Base-by-base conservation (phyloP, 257 asterid species). In the Solanum rostratum region DNA sequence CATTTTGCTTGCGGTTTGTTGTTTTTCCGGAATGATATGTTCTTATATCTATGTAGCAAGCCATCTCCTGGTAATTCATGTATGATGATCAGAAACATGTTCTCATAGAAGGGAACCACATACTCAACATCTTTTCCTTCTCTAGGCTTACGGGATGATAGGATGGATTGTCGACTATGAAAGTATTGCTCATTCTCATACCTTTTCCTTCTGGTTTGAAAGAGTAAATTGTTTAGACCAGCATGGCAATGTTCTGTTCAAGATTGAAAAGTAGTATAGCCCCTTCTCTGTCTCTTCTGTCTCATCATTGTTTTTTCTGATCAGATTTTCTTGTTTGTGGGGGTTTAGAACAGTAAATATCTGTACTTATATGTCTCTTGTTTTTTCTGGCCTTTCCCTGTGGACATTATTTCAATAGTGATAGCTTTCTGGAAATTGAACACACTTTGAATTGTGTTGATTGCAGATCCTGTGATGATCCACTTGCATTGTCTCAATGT, bases 151-250 rank as follows among this genome's bases (percentile, higher is more conserved):
- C 49, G 98, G 98, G 52, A 95, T 95, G 98, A 97, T 91, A 98
- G 99, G 99, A 79, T 97, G 98, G 99, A 95, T 96, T 87, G 98
- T 97, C 83, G 99, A 97, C 84, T 97, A 94, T 33, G 98, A 92
- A 91, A 91, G 97, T 91, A 63, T 71, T 66, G 45, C 50, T 84
- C 70, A 16, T 24, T 59, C 49, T 80, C 27, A 24, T 79, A 15
- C 83, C 6, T 19, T 15, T 53, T 18, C 10, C 62, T 62, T 54
- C 82, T 13, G 85, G 30, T 8, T 71, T 73, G 68, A 87, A 84
- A 52, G 84, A 80, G 81, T 84, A 81, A 37, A 81, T 30, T n/a
- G 87, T 87, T 16, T 84, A 81, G 13, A 87, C 84, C 16, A 62
- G 49, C 16, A 81, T 76, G 39, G 82, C 84, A 6, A 81, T 60